A percentile compares a stretch with the other conserved stretches of the same genome.
Evolutionary conservation across 2,329 filamentous ascomycete genomes (phyloP).

Genomic region (Pestalotiopsis sp.): DNA sequence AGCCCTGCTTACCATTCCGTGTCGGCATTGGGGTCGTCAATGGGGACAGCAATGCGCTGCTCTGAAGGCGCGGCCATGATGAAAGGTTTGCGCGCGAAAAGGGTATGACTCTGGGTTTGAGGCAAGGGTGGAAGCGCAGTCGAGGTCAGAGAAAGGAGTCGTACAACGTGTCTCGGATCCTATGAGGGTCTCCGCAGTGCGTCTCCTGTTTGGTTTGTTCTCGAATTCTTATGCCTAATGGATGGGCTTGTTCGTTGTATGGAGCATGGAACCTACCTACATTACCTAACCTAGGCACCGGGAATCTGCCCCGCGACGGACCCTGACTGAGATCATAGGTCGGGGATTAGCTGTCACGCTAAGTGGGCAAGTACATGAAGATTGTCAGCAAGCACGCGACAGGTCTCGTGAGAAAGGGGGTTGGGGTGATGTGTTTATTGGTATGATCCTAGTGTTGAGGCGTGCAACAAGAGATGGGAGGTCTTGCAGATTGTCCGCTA

Average conservation of each 20-base stretch:
- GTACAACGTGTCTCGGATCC: neutral
- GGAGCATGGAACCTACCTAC: neutral
- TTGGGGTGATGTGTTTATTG: neutral
- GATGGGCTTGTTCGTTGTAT: neutral
- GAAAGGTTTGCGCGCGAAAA: neutral
- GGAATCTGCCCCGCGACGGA: slow-evolving; percentile 7
- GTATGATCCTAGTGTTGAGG: neutral
- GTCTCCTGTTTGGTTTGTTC: neutral
- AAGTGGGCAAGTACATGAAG: slow-evolving; percentile 1
- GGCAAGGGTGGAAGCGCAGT: neutral
- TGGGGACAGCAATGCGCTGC: slow-evolving; percentile 75
- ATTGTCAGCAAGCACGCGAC: neutral
- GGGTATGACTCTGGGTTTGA: neutral
- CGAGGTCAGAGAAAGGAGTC: neutral
- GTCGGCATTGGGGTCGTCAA: slow-evolving; percentile 94
- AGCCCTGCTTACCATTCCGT: slow-evolving; percentile 79
- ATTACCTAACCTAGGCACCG: neutral
- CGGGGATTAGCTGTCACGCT: neutral
- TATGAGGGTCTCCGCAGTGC: neutral
- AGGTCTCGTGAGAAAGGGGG: neutral
- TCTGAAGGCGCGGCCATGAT: slow-evolving; percentile 65
- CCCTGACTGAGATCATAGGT: slow-evolving; percentile 6
- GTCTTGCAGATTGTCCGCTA: no score
- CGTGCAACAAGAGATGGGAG: neutral
- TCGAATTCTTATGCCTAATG: neutral